phyloP scores from a whole-genome alignment of 2,329 filamentous ascomycete genomes.

The Biscogniauxia sp. region DNA sequence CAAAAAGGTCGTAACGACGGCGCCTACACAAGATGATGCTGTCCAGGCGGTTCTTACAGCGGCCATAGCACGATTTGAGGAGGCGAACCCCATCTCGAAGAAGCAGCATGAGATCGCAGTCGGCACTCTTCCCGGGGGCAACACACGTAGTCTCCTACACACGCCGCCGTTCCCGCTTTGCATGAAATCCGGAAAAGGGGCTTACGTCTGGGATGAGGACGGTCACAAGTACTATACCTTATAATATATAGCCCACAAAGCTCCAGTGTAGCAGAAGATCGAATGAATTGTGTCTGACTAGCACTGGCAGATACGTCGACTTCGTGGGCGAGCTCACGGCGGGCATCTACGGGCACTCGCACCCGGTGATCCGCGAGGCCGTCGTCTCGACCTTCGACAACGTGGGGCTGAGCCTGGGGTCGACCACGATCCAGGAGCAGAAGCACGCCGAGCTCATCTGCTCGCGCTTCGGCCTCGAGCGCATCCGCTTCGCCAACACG shows the following conservation, averaged over 20 bases:
- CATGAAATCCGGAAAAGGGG: constrained; percentile 37
- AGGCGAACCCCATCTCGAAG: constrained; percentile 38
- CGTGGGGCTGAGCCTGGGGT: constrained; percentile 54
- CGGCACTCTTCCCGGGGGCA: constrained; percentile 28
- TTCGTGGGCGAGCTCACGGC: constrained; percentile 63
- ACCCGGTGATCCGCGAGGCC: constrained; percentile 50
- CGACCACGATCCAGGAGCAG: constrained; percentile 50
- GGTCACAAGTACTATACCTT: constrained; percentile 31
- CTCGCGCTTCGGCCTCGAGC: constrained; percentile 52
- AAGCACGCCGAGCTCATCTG: constrained; percentile 51
- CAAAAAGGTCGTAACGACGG: neutral
- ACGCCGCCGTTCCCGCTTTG: constrained; percentile 43
- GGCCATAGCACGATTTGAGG: constrained; percentile 34
- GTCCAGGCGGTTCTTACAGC: constrained; percentile 31
- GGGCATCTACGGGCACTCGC: constrained; percentile 64
- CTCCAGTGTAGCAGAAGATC: neutral
- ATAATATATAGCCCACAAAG: neutral
- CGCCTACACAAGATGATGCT: constrained; percentile 1
- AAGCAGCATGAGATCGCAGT: constrained; percentile 38
- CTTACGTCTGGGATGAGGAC: constrained; percentile 41
- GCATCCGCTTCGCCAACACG: constrained; percentile 61
- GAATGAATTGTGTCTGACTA: neutral
- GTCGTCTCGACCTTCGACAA: constrained; percentile 43
- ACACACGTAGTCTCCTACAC: constrained; percentile 32
- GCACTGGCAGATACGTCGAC: constrained; percentile 49